phyloP scores from a whole-genome alignment of 2,329 filamentous ascomycete genomes.

The Aureobasidium leucospermi region DNA sequence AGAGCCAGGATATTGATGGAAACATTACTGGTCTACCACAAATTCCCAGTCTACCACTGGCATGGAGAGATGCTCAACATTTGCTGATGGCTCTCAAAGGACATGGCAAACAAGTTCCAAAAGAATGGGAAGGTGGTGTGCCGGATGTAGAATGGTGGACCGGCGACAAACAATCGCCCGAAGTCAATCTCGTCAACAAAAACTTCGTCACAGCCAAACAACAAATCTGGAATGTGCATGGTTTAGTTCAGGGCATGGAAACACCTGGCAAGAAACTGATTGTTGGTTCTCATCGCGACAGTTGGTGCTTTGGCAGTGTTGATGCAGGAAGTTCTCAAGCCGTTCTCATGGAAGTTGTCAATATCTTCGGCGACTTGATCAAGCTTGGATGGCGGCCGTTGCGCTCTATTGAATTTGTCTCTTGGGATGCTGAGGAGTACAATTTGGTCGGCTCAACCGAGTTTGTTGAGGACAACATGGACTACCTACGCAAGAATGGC shows the following conservation, averaged over 20 bases:
- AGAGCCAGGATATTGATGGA: constrained; percentile 53
- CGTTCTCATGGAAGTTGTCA: constrained; percentile 80
- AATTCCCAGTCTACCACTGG: constrained; percentile 83
- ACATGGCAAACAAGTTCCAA: constrained; percentile 60
- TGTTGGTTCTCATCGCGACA: constrained; percentile 87
- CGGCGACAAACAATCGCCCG: constrained; percentile 64
- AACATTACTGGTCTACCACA: constrained; percentile 61
- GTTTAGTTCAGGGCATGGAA: constrained; percentile 75
- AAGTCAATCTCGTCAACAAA: constrained; percentile 74
- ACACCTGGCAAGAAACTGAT: constrained; percentile 76
- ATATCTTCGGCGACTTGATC: constrained; percentile 73
- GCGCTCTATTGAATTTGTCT: constrained; percentile 93
- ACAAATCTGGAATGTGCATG: constrained; percentile 87
- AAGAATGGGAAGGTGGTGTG: constrained; percentile 70
- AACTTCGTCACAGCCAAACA: constrained; percentile 79
- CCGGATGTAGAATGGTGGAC: constrained; percentile 81
- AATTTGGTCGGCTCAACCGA: constrained; percentile 93
- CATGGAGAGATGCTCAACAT: constrained; percentile 80
- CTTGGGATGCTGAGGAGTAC: constrained; percentile 91
- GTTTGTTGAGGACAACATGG: constrained; percentile 79
- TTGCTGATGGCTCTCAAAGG: constrained; percentile 71
- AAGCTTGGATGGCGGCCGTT: constrained; percentile 78
- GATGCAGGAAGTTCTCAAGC: constrained; percentile 86
- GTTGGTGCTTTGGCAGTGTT: constrained; percentile 81
- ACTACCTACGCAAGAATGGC: constrained; percentile 63